Percentiles rank a stretch among this genome's conserved stretches.
Conservation (phyloP, 2,329 filamentous ascomycete genomes). For the Sphaerulina musiva region DNA sequence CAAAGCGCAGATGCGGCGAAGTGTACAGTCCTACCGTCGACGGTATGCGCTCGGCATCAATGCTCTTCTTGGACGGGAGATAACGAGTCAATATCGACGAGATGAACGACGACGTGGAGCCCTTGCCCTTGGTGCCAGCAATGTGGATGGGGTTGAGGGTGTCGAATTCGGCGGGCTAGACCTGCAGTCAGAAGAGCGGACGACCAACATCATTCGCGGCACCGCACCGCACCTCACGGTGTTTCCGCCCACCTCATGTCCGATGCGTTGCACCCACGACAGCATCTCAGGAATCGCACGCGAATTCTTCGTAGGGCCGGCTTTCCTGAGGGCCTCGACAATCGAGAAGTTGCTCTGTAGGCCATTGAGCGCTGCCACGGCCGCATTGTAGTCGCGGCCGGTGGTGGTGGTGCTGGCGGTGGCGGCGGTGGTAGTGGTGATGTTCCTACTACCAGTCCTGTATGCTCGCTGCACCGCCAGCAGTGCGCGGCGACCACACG, state of each 20-base stretch:
- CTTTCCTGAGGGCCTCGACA: constrained; percentile 70
- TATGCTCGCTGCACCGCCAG: background rate
- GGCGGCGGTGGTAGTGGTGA: no score
- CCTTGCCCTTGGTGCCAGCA: constrained; percentile 91
- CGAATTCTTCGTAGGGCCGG: constrained; percentile 65
- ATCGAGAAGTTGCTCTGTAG: constrained; percentile 74
- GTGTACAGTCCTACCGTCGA: constrained; percentile 66
- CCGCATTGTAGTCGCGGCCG: constrained; percentile 43
- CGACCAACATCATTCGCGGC: background rate
- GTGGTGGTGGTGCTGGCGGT: background rate
- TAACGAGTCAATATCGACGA: constrained; percentile 70
- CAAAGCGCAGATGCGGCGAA: constrained; percentile 75
- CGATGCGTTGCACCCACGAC: constrained; percentile 67
- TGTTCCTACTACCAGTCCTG: background rate
- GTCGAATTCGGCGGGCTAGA: constrained; percentile 57
- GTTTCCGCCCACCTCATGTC: constrained; percentile 57
- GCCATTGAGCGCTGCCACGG: constrained; percentile 65
- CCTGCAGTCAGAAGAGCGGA: constrained; percentile 9
- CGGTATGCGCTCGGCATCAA: constrained; percentile 27
- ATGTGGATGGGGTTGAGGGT: constrained; percentile 66
- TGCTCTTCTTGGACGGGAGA: constrained; percentile 36
- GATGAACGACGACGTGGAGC: constrained; percentile 77
- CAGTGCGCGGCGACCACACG: constrained; percentile 1
- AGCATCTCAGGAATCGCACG: constrained; percentile 75
- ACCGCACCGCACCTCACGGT: constrained; percentile 10